These are phyloP conservation scores for Jackrogersella multiformis DNA, from an alignment of 495 filamentous ascomycete genomes.

Conservation along the genomic window DNA sequence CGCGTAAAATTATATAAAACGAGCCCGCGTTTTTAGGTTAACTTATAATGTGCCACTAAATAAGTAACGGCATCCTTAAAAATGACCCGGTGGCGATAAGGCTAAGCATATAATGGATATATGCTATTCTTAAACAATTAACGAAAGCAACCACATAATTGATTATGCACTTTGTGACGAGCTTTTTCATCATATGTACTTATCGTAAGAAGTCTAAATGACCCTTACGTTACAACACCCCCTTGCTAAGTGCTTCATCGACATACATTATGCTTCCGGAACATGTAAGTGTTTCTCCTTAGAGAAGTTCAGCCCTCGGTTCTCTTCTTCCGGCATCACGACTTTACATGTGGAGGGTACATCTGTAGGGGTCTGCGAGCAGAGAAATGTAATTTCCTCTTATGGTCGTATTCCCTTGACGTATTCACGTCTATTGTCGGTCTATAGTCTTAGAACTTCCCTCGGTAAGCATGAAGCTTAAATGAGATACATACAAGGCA, in stretches of 20 bases:
- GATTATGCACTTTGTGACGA: background rate
- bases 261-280: background rate
- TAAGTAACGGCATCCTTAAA: background rate
- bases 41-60: background rate
- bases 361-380: background rate
- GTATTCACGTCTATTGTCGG: background rate
- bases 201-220: background rate
- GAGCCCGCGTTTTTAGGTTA: background rate
- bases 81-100: background rate
- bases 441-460: background rate
- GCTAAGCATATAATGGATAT: background rate
- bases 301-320: background rate
- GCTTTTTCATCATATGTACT: background rate
- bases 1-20: background rate
- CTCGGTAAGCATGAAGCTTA: background rate
- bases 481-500: background rate
- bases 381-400: too few relatives aligned
- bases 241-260: background rate
- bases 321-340: background rate
- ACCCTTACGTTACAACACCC: background rate
- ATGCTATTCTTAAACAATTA: conserved; percentile 1
- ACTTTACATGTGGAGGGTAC: background rate
- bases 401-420: background rate
- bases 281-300: background rate
- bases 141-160: too few relatives aligned